Percentiles rank a stretch among this genome's conserved stretches.
phyloP scores from a whole-genome alignment of 2,329 filamentous ascomycete genomes.

The Tolypocladium ophioglossoides region DNA sequence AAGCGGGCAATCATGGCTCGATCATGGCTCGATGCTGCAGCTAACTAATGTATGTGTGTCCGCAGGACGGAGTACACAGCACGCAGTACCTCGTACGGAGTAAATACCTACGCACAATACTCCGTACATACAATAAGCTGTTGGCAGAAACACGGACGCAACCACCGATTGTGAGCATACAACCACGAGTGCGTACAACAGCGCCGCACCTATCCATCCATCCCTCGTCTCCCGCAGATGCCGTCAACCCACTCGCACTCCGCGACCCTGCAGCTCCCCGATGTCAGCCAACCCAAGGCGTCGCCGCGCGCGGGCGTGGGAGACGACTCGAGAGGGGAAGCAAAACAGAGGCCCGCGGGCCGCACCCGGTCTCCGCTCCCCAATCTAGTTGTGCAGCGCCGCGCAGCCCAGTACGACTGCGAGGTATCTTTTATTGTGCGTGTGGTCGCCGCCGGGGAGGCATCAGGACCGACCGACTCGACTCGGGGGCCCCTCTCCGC shows the following conservation, averaged over 20 bases:
- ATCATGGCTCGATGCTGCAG: not conserved
- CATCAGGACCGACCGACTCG: not conserved
- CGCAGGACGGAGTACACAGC: too few relatives aligned
- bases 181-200: not conserved
- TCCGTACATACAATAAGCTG: not conserved
- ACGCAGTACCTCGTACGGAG: too few relatives aligned
- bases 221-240: slow-evolving; percentile 2
- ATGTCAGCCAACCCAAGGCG: slow-evolving; percentile 4
- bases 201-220: not conserved
- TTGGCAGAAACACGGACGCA: not conserved
- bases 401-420: not conserved
- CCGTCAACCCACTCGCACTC: slow-evolving; percentile 8
- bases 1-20: not conserved
- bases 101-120: not conserved
- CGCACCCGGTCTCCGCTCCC: not conserved
- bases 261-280: slow-evolving; percentile 6
- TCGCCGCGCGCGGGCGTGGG: slow-evolving; percentile 2
- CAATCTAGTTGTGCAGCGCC: not conserved
- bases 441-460: not conserved
- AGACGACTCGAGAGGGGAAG: slow-evolving; percentile 1
- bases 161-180: not conserved
- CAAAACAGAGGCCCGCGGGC: slow-evolving; percentile 2
- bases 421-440: not conserved
- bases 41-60: too few relatives aligned
- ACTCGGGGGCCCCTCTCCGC: not conserved